Percentiles rank a stretch among this genome's conserved stretches.
Evolutionary conservation across 2,329 filamentous ascomycete species (phyloP).

Genomic region (Scedosporium boydii): DNA sequence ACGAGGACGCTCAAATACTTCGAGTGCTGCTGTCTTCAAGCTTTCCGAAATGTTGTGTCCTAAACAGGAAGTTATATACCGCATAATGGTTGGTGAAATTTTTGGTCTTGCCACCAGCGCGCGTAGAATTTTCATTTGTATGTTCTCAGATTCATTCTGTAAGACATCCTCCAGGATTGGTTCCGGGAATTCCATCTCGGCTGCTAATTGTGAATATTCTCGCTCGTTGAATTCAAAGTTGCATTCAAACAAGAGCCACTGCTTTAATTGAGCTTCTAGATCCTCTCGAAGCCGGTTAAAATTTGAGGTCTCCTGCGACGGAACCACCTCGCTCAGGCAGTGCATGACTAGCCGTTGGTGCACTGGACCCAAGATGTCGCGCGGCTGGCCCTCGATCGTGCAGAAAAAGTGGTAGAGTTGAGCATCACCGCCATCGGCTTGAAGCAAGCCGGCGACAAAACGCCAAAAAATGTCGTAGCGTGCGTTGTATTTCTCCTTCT

Average conservation of each 20-base stretch:
- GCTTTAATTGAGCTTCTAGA: slow-evolving; percentile 10
- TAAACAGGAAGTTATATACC: too few species aligned
- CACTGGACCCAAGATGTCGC: slow-evolving; percentile 23
- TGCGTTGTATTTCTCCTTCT: slow-evolving; percentile 24
- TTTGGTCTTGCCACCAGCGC: too few species aligned
- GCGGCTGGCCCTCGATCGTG: slow-evolving; percentile 20
- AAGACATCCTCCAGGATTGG: too few species aligned
- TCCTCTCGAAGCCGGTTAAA: slow-evolving; percentile 7
- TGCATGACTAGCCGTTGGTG: slow-evolving; percentile 29
- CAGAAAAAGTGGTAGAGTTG: slow-evolving; percentile 16
- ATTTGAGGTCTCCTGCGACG: background rate
- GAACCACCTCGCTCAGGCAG: slow-evolving; percentile 23
- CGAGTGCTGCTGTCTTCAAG: background rate
- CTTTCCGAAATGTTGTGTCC: background rate
- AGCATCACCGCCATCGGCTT: slow-evolving; percentile 7
- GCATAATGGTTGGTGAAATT: too few species aligned
- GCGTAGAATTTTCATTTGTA: too few species aligned
- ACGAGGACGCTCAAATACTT: background rate
- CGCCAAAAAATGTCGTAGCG: slow-evolving; percentile 31
- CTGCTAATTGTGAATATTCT: background rate
- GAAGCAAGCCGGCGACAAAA: slow-evolving; percentile 29
- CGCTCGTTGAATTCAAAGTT: too few species aligned
- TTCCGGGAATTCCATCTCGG: background rate
- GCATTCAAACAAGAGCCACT: slow-evolving; percentile 16
- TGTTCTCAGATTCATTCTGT: too few species aligned